Base-by-base conservation (phyloP, 1,284 basidiomycete genomes). In the Trametes polyzona region DNA sequence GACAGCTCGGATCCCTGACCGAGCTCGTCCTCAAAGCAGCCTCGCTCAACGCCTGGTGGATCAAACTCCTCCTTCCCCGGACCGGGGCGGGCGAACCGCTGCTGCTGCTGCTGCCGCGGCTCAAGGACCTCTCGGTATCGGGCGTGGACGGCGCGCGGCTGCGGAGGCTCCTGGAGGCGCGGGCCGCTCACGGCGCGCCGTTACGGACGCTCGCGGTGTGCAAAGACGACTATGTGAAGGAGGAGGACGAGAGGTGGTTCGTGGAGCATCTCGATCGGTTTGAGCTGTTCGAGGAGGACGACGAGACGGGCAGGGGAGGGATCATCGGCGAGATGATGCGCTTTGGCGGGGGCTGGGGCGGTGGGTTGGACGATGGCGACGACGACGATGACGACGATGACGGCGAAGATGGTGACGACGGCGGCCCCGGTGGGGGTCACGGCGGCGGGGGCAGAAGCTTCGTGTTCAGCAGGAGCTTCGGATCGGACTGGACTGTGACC, bases 21-120 rank as follows among this genome's bases (percentile, higher is more conserved):
- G 61, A 68, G 19, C 71, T 85, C 23, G 80, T 84, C 58, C 70
- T 82, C 23, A 78, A 83, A 63, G 81, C 78, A 51, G 40, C 58
- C 47, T 68, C 67, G 59, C 60, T 73, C 48, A 69, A 67, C 47
- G 41, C 59, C 8, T 48, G 57, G 62, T 82, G 80, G 62, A 78
- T 77, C 66, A 67, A 68, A 26, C 67, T 75, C 55, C 74, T 86
- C n/a, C 47, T 41, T 57, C 35, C 54, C 54, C 58, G 27, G 19
- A 10, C 7, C 39, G 36, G 17, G 24, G 14, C 17, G 41, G 37
- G 46, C 19, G 44, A 51, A n/a, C n/a, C n/a, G n/a, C n/a, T n/a
- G n/a, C n/a, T n/a, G 56, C 41, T 62, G 43, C 55, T 57, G 46
- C 67, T 78, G 73, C 72, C 77, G 57, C 67, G 70, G 33, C 71